phyloP scores from a whole-genome alignment of 257 asterid genomes.

The Scutellaria minor region DNA sequence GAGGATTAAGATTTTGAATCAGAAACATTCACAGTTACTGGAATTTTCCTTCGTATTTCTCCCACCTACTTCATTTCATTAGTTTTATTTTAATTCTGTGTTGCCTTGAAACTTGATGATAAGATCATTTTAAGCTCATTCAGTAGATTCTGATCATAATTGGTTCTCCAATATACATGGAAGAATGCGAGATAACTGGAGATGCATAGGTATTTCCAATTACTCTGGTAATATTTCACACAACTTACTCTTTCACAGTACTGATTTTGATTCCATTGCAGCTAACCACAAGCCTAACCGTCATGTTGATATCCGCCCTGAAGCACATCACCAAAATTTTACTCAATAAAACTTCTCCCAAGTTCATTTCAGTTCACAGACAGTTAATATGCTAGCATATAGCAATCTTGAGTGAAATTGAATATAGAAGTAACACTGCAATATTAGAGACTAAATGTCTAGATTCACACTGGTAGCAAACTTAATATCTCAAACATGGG shows the following conservation, averaged over 20 bases:
- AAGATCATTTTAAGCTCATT: neutral
- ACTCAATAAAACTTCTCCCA: conserved; percentile 12
- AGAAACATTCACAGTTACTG: conserved; percentile 27
- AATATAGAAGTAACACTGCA: neutral
- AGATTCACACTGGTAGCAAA: neutral
- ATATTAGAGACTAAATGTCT: neutral
- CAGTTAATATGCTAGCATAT: neutral
- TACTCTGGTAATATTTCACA: conserved; percentile 5
- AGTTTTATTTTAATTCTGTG: neutral
- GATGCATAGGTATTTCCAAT: too few relatives aligned
- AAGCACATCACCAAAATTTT: conserved; percentile 43
- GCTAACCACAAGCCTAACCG: conserved; percentile 92
- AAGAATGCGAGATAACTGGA: too few relatives aligned
- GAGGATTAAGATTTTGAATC: conserved; percentile 32
- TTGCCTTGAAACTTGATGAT: conserved; percentile 5
- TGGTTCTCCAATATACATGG: too few relatives aligned
- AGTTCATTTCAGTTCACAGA: neutral
- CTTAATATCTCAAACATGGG: neutral
- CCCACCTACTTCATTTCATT: neutral
- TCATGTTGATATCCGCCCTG: conserved; percentile 98
- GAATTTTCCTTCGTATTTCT: neutral
- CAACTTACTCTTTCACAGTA: conserved; percentile 85
- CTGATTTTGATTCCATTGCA: conserved; percentile 90
- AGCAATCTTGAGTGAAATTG: neutral
- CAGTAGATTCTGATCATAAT: too few relatives aligned